Base-by-base conservation (phyloP, 805 yeast species). In the Wickerhamiella alocasiicola region DNA sequence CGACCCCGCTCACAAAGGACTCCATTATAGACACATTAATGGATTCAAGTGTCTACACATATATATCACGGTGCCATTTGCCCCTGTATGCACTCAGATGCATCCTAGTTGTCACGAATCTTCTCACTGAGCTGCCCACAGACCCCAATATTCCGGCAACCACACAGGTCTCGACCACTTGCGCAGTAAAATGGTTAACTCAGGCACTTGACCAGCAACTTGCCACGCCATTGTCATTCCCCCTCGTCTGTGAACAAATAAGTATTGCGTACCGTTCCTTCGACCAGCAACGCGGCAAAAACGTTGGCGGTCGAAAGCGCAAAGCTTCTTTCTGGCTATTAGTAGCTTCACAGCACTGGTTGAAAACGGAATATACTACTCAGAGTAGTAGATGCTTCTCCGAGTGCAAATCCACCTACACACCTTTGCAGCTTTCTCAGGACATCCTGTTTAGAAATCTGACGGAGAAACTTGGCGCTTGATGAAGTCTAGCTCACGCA, bases 321-420 rank as follows among this genome's bases (percentile, higher is more conserved):
- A 84, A 84, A 54, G 74, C 85, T 1, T 73, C 82, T 0, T 65
- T 87, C 21, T 85, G 94, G 83, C 68, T 70, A 48, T 55, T 85
- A 20, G 55, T 85, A 20, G 77, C 95, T 0, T 78, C 84, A 5
- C 71, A 71, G 42, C 81, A 80, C 53, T 76, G 94, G 80, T 67
- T 68, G 12, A 62, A 50, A 26, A 48, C 59, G 2, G 49, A 46
- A 24, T 50, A 50, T 18, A 38, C 33, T 30, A 39, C 25, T 5
- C 61, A 63, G 44, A 59, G 59, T 1, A 46, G 49, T 33, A 25
- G 54, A 23, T 60, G 63, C 31, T 32, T 42, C 12, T n/a, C 17
- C 19, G 27, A 28, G 23, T 36, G 39, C 21, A 19, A 28, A 27
- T 9, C 7, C 19, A 7, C 13, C 19, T 20, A 18, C 3, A 20